Percentiles rank a stretch among this genome's conserved stretches.
Evolutionary conservation across 306 rosid genomes (phyloP).

Genomic region (Quercus wislizeni): DNA sequence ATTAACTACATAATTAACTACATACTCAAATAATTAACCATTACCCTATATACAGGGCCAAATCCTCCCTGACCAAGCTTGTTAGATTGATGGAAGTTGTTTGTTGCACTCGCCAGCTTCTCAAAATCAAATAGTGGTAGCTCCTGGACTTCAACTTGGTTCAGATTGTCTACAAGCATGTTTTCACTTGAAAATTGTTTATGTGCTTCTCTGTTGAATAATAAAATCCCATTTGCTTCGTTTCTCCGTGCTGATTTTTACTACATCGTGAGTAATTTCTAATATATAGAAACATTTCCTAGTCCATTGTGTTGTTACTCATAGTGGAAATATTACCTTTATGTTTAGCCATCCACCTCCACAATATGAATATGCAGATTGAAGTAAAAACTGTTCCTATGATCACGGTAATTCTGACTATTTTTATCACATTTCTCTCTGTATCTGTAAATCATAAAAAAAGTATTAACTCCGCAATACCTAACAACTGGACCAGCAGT

Average conservation of each 20-base stretch:
- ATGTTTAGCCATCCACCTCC: constrained; percentile 2
- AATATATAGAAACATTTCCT: not conserved
- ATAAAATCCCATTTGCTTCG: not conserved
- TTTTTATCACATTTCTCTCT: not conserved
- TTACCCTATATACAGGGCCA: no score
- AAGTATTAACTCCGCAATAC: not conserved
- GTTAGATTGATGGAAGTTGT: no score
- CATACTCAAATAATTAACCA: not conserved
- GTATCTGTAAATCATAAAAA: constrained; percentile 8
- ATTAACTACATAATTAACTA: no score
- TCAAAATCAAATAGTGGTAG: no score
- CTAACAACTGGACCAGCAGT: not conserved
- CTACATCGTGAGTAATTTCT: not conserved
- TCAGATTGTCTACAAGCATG: no score
- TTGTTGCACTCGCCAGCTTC: no score
- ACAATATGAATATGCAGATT: constrained; percentile 12
- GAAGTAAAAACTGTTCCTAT: constrained; percentile 6
- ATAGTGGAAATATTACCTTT: not conserved
- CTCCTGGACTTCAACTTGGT: no score
- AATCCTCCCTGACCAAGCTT: no score
- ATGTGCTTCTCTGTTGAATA: not conserved
- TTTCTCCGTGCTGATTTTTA: not conserved
- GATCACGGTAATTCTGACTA: not conserved
- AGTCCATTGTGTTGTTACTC: not conserved
- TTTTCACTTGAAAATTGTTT: no score